Conservation (phyloP, 352 stramenopile genomes). For the Pythium biforme region DNA sequence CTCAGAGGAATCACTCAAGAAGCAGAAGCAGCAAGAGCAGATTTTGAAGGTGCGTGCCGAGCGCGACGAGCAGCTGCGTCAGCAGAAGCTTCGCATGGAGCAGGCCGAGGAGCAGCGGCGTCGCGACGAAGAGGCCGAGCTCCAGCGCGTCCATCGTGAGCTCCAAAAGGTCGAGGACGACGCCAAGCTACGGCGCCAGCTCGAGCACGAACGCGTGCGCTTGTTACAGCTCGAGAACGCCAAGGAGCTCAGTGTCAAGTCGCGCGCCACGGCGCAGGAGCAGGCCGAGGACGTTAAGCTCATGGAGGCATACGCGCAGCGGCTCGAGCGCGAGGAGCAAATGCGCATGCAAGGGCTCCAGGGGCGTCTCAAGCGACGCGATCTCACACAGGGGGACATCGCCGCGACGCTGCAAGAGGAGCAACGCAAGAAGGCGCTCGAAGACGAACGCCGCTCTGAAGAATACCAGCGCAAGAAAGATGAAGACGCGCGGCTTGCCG, state of each 20-base stretch:
- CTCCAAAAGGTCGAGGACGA: slow-evolving; percentile 50
- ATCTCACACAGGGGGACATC: slow-evolving; percentile 37
- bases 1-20: slow-evolving; percentile 47
- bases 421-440: slow-evolving; percentile 43
- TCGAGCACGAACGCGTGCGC: slow-evolving; percentile 53
- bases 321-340: slow-evolving; percentile 58
- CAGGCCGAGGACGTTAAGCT: slow-evolving; percentile 62
- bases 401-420: slow-evolving; percentile 50
- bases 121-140: slow-evolving; percentile 50
- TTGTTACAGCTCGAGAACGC: slow-evolving; percentile 49
- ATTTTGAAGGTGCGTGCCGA: slow-evolving; percentile 54
- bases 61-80: slow-evolving; percentile 57
- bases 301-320: slow-evolving; percentile 66
- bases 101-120: slow-evolving; percentile 34
- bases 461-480: slow-evolving; percentile 65
- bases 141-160: slow-evolving; percentile 51
- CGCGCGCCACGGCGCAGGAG: slow-evolving; percentile 36
- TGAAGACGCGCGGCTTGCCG: slow-evolving; percentile 30
- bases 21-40: slow-evolving; percentile 44
- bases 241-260: slow-evolving; percentile 42
- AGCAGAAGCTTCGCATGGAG: slow-evolving; percentile 42
- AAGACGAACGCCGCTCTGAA: slow-evolving; percentile 59
- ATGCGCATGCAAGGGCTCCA: slow-evolving; percentile 46
- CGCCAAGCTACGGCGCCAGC: slow-evolving; percentile 33
- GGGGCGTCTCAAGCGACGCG: slow-evolving; percentile 42